Conservation (phyloP, 176 grass and related monocot genomes). For the Avena insularis region DNA sequence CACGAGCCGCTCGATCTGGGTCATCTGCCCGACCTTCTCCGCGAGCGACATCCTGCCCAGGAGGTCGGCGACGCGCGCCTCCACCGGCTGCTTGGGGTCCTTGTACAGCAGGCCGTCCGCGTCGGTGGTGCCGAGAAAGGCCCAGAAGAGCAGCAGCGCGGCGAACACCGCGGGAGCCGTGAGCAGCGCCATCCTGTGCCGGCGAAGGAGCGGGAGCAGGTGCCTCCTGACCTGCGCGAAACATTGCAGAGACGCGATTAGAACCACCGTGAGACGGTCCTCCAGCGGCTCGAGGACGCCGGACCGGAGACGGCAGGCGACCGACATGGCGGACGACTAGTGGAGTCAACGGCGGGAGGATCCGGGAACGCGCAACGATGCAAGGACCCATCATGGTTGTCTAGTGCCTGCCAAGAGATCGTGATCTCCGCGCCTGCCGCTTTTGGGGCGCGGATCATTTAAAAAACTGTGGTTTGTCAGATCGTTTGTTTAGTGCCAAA, state of each 20-base stretch:
- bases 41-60: slow-evolving; percentile 71
- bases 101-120: slow-evolving; percentile 68
- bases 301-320: slow-evolving; percentile 24
- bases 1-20: slow-evolving; percentile 84
- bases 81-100: slow-evolving; percentile 56
- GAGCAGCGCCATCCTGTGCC: slow-evolving; percentile 72
- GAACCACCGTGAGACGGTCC: slow-evolving; percentile 26
- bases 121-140: slow-evolving; percentile 35
- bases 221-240: slow-evolving; percentile 50
- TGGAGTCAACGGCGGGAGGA: slow-evolving; percentile 22
- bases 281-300: slow-evolving; percentile 45
- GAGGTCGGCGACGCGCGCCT: slow-evolving; percentile 66
- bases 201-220: slow-evolving; percentile 41
- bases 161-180: slow-evolving; percentile 46
- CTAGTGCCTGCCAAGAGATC: background rate
- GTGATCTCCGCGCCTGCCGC: background rate
- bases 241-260: slow-evolving; percentile 50
- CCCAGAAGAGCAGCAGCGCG: slow-evolving; percentile 61
- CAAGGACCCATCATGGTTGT: slow-evolving; percentile 46
- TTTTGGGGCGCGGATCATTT: background rate
- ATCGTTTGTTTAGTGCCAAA: background rate
- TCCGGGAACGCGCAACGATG: background rate
- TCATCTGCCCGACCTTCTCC: slow-evolving; percentile 99
- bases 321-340: background rate
- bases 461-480: background rate